These are phyloP conservation scores for Atkinsonella hypoxylon DNA, from an alignment of 2,329 filamentous ascomycete species.

Conservation along the genomic window DNA sequence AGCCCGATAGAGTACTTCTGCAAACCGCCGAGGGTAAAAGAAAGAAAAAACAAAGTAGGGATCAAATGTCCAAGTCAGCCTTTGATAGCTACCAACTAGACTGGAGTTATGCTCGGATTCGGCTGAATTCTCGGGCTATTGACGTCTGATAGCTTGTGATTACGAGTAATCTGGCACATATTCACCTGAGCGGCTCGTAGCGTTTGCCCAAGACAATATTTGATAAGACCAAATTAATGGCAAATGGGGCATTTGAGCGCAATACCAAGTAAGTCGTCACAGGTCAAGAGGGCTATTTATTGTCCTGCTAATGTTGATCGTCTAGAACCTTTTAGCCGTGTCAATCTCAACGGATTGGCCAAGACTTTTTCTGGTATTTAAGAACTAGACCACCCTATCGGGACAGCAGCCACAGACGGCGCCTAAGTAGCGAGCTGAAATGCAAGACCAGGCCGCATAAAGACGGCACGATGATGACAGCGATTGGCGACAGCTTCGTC, in stretches of 20 bases:
- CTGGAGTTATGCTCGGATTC: not conserved
- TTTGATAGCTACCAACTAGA: no score
- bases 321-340: no score
- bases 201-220: no score
- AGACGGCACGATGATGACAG: no score
- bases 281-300: not conserved
- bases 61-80: not conserved
- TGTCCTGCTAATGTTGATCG: no score
- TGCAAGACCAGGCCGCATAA: not conserved
- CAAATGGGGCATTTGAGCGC: no score
- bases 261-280: not conserved
- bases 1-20: not conserved
- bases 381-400: not conserved
- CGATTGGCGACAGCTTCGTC: not conserved
- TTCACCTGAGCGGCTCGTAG: no score
- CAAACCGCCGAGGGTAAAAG: not conserved
- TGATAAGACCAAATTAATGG: no score
- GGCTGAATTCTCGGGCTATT: not conserved
- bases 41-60: not conserved
- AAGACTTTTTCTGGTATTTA: not conserved
- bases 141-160: no score
- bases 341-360: no score
- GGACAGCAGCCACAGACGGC: not conserved
- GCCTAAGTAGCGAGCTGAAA: not conserved
- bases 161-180: no score